These are phyloP conservation scores for Kregervanrija delftensis DNA, from an alignment of 805 yeast genomes.

Conservation along the genomic window DNA sequence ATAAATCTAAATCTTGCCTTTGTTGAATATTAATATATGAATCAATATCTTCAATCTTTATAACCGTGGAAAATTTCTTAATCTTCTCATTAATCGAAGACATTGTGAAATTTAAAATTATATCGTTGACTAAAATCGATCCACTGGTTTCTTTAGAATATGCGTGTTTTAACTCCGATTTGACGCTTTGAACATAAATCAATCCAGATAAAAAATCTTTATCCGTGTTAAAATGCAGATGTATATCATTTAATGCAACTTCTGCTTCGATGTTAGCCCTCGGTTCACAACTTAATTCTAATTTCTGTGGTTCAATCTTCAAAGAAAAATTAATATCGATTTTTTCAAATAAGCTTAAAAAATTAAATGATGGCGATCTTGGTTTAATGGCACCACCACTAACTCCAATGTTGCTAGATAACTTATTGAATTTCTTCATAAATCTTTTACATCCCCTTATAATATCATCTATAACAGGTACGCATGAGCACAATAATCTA, in stretches of 20 bases:
- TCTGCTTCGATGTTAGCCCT: slow-evolving; percentile 88
- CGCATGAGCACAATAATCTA: slow-evolving; percentile 62
- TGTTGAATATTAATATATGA: slow-evolving; percentile 75
- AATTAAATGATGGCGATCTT: slow-evolving; percentile 21
- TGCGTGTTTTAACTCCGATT: slow-evolving; percentile 78
- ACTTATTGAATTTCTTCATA: slow-evolving; percentile 26
- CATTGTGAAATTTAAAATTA: slow-evolving; percentile 43
- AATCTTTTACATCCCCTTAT: slow-evolving; percentile 41
- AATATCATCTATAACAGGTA: slow-evolving; percentile 67
- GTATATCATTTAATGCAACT: slow-evolving; percentile 65
- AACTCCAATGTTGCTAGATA: slow-evolving; percentile 1
- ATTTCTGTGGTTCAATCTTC: slow-evolving; percentile 62
- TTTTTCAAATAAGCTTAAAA: slow-evolving; percentile 42
- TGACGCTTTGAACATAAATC: slow-evolving; percentile 45
- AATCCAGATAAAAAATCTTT: slow-evolving; percentile 33
- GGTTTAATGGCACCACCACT: background rate
- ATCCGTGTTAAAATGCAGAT: slow-evolving; percentile 48
- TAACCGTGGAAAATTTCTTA: slow-evolving; percentile 42
- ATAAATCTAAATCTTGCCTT: slow-evolving; percentile 76
- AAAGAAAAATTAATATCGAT: slow-evolving; percentile 59
- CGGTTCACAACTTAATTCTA: slow-evolving; percentile 86
- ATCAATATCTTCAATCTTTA: slow-evolving; percentile 43
- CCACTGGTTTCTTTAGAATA: slow-evolving; percentile 90
- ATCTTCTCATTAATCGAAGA: slow-evolving; percentile 29
- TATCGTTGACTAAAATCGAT: slow-evolving; percentile 41